Evolutionary conservation across 495 filamentous ascomycete species (phyloP).

Genomic region (Daldinia concentrica): DNA sequence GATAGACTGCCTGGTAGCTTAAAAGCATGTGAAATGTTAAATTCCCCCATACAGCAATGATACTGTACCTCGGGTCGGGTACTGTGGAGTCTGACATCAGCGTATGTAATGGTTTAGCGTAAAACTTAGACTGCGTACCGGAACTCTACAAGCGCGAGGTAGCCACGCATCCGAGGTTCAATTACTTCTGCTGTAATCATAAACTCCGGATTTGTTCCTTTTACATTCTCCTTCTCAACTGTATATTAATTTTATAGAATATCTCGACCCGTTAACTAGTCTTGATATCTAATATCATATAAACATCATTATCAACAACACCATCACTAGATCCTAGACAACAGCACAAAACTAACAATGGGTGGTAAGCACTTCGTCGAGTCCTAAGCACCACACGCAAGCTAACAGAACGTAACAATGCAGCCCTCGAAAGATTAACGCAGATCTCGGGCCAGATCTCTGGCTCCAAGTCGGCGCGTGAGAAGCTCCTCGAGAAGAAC

Average conservation of each 20-base stretch:
- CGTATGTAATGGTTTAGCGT: slow-evolving; percentile 15
- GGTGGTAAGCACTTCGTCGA: slow-evolving; percentile 40
- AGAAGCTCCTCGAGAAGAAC: slow-evolving; percentile 60
- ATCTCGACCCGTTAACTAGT: not conserved
- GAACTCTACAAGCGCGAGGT: slow-evolving; percentile 26
- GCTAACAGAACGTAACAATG: slow-evolving; percentile 26
- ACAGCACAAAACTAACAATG: slow-evolving; percentile 31
- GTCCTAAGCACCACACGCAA: not conserved
- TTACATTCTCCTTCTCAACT: slow-evolving; percentile 1
- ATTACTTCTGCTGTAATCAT: slow-evolving; percentile 17
- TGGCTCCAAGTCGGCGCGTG: slow-evolving; percentile 52
- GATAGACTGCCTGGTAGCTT: too few relatives aligned
- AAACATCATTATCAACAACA: not conserved
- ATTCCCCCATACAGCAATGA: slow-evolving; percentile 5
- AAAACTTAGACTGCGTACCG: slow-evolving; percentile 5
- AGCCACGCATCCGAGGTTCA: slow-evolving; percentile 41
- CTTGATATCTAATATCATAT: not conserved
- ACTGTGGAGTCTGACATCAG: slow-evolving; percentile 44
- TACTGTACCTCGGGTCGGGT: slow-evolving; percentile 46
- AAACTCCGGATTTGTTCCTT: slow-evolving; percentile 20
- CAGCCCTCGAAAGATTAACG: slow-evolving; percentile 58
- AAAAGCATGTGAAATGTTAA: slow-evolving; percentile 32
- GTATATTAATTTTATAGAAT: slow-evolving; percentile 4
- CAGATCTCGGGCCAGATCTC: slow-evolving; percentile 59
- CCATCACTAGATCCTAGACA: slow-evolving; percentile 2